phyloP scores from a whole-genome alignment of 2,329 filamentous ascomycete genomes.

The Acephala macrosclerotiorum region DNA sequence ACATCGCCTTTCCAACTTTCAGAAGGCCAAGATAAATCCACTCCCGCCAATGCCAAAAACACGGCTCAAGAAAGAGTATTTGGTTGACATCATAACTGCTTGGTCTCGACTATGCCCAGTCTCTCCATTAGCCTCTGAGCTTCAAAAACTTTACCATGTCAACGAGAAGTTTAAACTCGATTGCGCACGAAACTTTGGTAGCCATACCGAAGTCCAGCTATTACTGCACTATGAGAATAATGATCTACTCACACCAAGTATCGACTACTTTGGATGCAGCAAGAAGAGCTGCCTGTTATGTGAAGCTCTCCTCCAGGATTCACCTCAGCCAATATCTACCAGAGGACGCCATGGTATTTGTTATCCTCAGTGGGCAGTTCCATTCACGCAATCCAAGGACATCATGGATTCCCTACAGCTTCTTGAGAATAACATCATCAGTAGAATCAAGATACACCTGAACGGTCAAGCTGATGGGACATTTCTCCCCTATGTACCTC shows the following conservation, averaged over 20 bases:
- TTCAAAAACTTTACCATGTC: constrained; percentile 3
- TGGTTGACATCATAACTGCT: constrained; percentile 6
- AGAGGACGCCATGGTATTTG: constrained; percentile 13
- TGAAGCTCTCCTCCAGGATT: constrained; percentile 7
- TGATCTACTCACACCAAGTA: constrained; percentile 5
- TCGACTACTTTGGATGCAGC: constrained; percentile 16
- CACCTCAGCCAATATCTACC: constrained; percentile 11
- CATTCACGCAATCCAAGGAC: constrained; percentile 13
- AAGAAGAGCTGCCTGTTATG: constrained; percentile 17
- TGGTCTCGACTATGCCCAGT: constrained; percentile 9
- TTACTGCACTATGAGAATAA: constrained; percentile 14
- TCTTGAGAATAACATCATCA: constrained; percentile 12
- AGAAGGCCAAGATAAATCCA: constrained; percentile 14
- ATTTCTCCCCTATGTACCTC: constrained; percentile 9
- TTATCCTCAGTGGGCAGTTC: constrained; percentile 16
- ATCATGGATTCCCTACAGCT: constrained; percentile 7
- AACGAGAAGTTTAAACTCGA: constrained; percentile 7
- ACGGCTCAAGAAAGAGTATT: constrained; percentile 9
- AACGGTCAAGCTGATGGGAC: constrained; percentile 9
- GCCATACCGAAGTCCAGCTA: constrained; percentile 15
- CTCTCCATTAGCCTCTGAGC: constrained; percentile 10
- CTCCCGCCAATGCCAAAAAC: constrained; percentile 6
- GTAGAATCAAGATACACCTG: constrained; percentile 9
- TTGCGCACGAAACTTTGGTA: constrained; percentile 8
- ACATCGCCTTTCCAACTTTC: constrained; percentile 12